Evolutionary conservation across 352 stramenopile genomes (phyloP), one percentile per base, ranked within the genome.

Genomic region (Globisporangium paroecandrum): DNA sequence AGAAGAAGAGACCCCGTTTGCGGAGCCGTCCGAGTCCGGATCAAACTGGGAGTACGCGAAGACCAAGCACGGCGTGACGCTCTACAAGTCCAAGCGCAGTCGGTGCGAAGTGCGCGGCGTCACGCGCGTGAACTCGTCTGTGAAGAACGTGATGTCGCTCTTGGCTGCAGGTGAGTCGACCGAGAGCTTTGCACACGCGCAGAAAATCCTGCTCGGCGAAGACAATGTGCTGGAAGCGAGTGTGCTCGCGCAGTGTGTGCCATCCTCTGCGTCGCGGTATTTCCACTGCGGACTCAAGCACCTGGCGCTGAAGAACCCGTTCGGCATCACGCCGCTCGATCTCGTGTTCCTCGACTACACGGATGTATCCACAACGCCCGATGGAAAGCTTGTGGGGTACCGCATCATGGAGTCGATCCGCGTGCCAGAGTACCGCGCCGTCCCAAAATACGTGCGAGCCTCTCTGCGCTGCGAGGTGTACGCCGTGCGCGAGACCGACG

Each of bases 231-330:
- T 93, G 0, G 85, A 91, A 13, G 82, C 87, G 0, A 79, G 81
- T 7, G 81, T 93, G 60, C 70, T 95, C 22, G 77, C 83, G 13
- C 85, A 78, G 2, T 94, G 85, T 41, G 85, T 85, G 18, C 73
- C 82, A 22, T 73, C 78, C 15, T 82, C 79, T 10, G 74, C 74
- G 32, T 90, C 81, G 20, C 70, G 73, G 20, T 90, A 85, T 66
- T 95, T 91, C 71, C 87, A 95, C 62, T 93, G 85, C 65, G 87
- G 82, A 7, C 81, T 95, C 63, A 95, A 95, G 71, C 93, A 91
- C 67, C 68, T 90, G 62, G 87, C 82, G 20, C 81, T 95, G 7
- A 92, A 91, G 75, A 91, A 93, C 69, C 85, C 85, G 51, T 93
- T 93, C 59, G 85, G 82, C 6, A 65, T 82, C 22, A 72, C 70